phyloP scores from a whole-genome alignment of 2,329 filamentous ascomycete genomes.

The Trichoderma brevicompactum region DNA sequence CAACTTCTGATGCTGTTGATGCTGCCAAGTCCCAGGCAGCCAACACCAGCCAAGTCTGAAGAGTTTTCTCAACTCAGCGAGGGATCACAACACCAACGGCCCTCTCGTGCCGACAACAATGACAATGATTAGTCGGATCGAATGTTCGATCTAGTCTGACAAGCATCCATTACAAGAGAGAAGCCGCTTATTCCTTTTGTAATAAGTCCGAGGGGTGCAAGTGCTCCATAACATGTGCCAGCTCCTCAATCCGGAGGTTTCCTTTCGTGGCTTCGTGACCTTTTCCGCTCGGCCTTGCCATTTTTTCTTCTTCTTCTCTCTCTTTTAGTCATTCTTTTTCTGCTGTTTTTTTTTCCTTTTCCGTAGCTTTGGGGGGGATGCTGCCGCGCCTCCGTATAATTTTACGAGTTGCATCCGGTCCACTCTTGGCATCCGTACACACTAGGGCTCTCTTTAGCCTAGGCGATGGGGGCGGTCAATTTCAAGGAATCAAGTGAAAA shows the following conservation, averaged over 20 bases:
- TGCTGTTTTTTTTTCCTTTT: background rate
- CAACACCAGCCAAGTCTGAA: background rate
- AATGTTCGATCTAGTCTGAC: background rate
- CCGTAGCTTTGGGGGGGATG: background rate
- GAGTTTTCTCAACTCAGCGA: background rate
- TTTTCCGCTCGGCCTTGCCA: background rate
- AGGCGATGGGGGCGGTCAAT: background rate
- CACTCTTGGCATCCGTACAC: background rate
- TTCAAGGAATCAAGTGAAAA: background rate
- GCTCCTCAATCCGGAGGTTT: background rate
- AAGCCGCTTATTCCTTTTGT: background rate
- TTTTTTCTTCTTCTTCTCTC: background rate
- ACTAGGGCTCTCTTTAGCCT: slow-evolving; percentile 9
- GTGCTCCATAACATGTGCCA: background rate
- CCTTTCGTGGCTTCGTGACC: background rate
- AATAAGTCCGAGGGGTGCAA: too few relatives aligned
- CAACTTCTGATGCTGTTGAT: background rate
- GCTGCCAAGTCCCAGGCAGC: slow-evolving; percentile 9
- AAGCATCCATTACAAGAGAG: background rate
- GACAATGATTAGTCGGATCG: background rate
- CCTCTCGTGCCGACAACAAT: background rate
- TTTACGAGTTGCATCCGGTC: slow-evolving; percentile 8
- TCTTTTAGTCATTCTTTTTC: background rate
- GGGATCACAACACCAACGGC: background rate
- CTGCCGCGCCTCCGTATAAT: slow-evolving; percentile 24